A percentile compares a stretch with the other conserved stretches of the same genome.
phyloP scores from a whole-genome alignment of 164 flowering plant genomes.

The Liriodendron chinense region DNA sequence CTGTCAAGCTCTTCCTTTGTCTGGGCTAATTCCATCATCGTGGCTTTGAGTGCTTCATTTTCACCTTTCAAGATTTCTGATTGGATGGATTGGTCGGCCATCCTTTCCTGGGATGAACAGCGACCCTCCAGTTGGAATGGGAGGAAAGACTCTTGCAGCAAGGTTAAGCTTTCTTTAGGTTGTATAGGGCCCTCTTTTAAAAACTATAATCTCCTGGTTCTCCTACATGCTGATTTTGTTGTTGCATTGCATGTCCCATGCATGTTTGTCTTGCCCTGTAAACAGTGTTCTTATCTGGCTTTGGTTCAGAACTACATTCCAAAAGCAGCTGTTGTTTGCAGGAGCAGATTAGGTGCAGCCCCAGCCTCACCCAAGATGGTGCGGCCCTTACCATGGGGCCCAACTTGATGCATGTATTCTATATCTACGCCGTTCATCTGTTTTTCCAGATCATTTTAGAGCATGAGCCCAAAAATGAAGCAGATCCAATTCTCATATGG shows the following conservation, averaged over 20 bases:
- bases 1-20: conserved; percentile 33
- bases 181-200: not conserved
- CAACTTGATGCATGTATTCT: too few relatives aligned
- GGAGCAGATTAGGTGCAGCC: too few relatives aligned
- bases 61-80: not conserved
- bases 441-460: too few relatives aligned
- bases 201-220: not conserved
- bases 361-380: too few relatives aligned
- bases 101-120: not conserved
- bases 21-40: conserved; percentile 30
- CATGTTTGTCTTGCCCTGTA: not conserved
- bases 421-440: too few relatives aligned
- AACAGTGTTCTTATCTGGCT: not conserved
- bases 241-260: not conserved
- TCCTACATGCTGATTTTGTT: not conserved
- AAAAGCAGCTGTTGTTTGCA: not conserved
- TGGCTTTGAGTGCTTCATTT: conserved; percentile 14
- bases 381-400: too few relatives aligned
- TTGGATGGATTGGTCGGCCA: not conserved
- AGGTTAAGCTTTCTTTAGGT: not conserved
- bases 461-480: too few relatives aligned
- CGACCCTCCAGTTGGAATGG: not conserved
- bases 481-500: too few relatives aligned
- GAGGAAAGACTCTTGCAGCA: not conserved
- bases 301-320: not conserved